These are phyloP conservation scores for Kalanchoe fedtschenkoi DNA, from an alignment of 164 flowering plant genomes.

Conservation along the genomic window DNA sequence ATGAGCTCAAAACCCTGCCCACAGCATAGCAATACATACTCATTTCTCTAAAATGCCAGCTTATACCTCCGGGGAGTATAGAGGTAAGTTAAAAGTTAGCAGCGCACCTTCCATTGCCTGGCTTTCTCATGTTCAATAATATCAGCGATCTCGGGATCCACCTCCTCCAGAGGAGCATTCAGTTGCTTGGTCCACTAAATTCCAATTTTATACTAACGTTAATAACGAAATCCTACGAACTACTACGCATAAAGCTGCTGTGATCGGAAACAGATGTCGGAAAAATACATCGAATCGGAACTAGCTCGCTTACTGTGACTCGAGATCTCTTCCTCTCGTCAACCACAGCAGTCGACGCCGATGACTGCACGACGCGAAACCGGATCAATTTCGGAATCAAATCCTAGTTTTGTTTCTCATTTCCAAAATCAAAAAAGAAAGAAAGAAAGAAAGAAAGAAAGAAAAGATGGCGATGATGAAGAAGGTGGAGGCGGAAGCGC, in stretches of 20 bases:
- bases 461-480: background rate
- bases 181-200: conserved; percentile 67
- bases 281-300: background rate
- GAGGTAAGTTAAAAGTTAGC: background rate
- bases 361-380: background rate
- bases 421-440: background rate
- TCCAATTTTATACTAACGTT: background rate
- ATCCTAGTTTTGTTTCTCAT: background rate
- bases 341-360: conserved; percentile 23
- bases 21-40: background rate
- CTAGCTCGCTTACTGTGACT: conserved; percentile 28
- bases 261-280: background rate
- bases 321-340: conserved; percentile 39
- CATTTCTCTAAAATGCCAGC: background rate
- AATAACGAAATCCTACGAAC: background rate
- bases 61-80: background rate
- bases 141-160: conserved; percentile 65
- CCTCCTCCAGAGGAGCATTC: conserved; percentile 51
- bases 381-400: background rate
- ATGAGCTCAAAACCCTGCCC: conserved; percentile 89
- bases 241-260: background rate
- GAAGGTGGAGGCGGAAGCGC: background rate
- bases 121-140: conserved; percentile 78
- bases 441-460: background rate
- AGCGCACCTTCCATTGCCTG: conserved; percentile 67